Conservation (phyloP, 768 basidiomycete species). For the Lactarius hatsudake region DNA sequence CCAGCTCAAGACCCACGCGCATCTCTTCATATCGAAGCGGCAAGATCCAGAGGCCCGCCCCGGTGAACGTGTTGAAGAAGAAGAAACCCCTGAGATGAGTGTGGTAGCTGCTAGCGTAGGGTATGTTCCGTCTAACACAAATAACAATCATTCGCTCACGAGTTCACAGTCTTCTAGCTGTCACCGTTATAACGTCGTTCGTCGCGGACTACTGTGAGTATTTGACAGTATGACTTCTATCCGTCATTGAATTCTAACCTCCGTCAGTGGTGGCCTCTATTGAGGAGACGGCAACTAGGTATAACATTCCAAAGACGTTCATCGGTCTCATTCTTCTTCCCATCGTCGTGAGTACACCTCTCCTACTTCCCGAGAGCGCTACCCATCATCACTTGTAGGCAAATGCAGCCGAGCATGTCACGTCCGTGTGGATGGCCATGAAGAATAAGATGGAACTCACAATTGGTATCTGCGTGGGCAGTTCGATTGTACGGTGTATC, state of each 20-base stretch:
- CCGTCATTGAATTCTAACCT: slow-evolving; percentile 7
- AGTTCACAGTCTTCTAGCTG: slow-evolving; percentile 54
- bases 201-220: slow-evolving; percentile 82
- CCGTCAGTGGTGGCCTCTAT: slow-evolving; percentile 80
- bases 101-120: slow-evolving; percentile 58
- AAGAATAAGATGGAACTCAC: slow-evolving; percentile 72
- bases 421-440: slow-evolving; percentile 86
- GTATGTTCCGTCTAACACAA: slow-evolving; percentile 31
- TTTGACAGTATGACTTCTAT: neutral
- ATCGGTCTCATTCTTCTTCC: slow-evolving; percentile 86
- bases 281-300: slow-evolving; percentile 82
- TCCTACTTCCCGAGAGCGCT: neutral
- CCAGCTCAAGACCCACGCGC: slow-evolving; percentile 60
- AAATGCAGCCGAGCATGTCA: slow-evolving; percentile 84
- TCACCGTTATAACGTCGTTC: slow-evolving; percentile 82
- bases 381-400: slow-evolving; percentile 42
- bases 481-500: slow-evolving; percentile 61
- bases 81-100: slow-evolving; percentile 59
- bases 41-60: neutral
- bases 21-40: slow-evolving; percentile 48
- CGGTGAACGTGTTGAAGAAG: slow-evolving; percentile 28
- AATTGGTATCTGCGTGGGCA: slow-evolving; percentile 77
- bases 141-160: neutral
- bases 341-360: slow-evolving; percentile 60
- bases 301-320: slow-evolving; percentile 78